Base-by-base conservation (phyloP, 1,284 basidiomycete species). In the Trametes polyzona region DNA sequence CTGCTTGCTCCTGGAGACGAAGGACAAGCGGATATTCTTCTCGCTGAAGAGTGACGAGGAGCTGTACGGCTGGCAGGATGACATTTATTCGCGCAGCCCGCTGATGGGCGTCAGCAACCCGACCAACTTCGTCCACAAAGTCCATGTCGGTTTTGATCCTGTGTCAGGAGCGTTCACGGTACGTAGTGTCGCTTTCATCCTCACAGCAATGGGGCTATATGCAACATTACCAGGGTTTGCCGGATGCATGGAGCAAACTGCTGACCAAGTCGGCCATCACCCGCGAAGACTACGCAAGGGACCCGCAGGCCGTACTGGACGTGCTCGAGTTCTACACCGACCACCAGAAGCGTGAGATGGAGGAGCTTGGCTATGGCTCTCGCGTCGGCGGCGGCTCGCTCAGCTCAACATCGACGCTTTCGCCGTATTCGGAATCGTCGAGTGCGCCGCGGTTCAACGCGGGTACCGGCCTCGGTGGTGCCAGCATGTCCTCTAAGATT, bases 241-340 rank as follows among this genome's bases (percentile, higher is more conserved):
- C 96, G 2, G 95, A 98, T 52, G 94, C 96, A 79, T 99, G 96
- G 96, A 93, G 87, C 68, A 93, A 95, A 65, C 81, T 99, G 17
- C 83, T 99, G 65, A 98, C 94, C 5, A 95, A 96, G 65, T 96
- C 93, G 3, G 95, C 96, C 32, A 98, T 99, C 74, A 98, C 96
- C 1, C 90, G 94, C 55, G 96, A 98, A 76, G 96, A 99, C 73
- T 98, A 98, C 59, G 94, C 93, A 11, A 93, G 92, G 71, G 92
- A 99, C 69, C 96, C 96, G 0, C 96, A 98, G 69, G 96, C 96
- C 0, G 96, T 99, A 14, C 81, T 98, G 16, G 96, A 98, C 64
- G 96, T 98, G 0, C 87, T 99, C 56, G 95, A 98, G 69, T 99
- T 98, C 77, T 98, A 98, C 75, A 98, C 96, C 12, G 94, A 97